Evolutionary conservation across 2,329 filamentous ascomycete species (phyloP).

Genomic region (Arthrocladium fulminans): DNA sequence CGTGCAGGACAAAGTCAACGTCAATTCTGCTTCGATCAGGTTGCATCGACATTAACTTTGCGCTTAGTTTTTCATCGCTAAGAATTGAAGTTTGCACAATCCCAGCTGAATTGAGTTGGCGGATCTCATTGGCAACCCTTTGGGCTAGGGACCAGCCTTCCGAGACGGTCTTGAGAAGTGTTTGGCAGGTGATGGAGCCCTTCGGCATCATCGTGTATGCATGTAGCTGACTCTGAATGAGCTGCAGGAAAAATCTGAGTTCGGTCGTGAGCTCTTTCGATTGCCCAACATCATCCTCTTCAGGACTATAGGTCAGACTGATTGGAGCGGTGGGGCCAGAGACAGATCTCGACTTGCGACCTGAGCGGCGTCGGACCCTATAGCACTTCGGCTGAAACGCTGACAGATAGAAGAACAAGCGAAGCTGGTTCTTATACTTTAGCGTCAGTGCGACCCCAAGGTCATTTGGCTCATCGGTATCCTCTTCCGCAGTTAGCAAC

Average conservation of each 20-base stretch:
- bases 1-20: constrained; percentile 18
- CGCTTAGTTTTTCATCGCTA: constrained; percentile 20
- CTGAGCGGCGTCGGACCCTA: constrained; percentile 16
- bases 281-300: constrained; percentile 14
- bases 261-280: constrained; percentile 28
- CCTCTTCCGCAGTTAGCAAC: constrained; percentile 30
- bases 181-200: constrained; percentile 28
- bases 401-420: constrained; percentile 35
- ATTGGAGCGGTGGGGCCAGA: constrained; percentile 24
- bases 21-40: constrained; percentile 19
- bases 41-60: constrained; percentile 18
- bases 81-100: constrained; percentile 30
- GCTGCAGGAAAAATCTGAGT: constrained; percentile 34
- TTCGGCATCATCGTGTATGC: constrained; percentile 29
- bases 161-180: constrained; percentile 34
- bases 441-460: constrained; percentile 32
- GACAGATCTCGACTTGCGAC: constrained; percentile 22
- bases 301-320: constrained; percentile 29
- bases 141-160: constrained; percentile 35
- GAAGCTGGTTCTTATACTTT: constrained; percentile 34
- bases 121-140: constrained; percentile 35
- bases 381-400: constrained; percentile 26
- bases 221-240: constrained; percentile 30
- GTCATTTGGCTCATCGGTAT: constrained; percentile 18
- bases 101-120: constrained; percentile 37